A percentile compares a stretch with the other conserved stretches of the same genome.
Evolutionary conservation across 805 yeast species (phyloP).

Genomic region (Candida incommunis): DNA sequence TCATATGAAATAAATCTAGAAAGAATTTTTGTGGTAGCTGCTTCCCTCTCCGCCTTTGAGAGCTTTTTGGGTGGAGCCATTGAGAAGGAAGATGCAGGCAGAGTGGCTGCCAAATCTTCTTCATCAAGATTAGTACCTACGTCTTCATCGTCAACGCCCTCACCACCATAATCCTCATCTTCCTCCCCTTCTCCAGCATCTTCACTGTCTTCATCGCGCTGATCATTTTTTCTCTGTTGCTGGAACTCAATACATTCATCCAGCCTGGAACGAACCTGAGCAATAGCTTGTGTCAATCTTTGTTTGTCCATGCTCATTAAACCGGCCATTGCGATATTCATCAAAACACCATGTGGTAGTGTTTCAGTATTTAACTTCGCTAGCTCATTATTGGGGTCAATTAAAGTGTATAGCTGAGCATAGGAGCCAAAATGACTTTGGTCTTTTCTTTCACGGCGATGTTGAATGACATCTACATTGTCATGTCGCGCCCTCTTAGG

Average conservation of each 20-base stretch:
- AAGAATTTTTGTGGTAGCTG: constrained; percentile 9
- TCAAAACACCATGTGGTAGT: constrained; percentile 50
- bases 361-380: constrained; percentile 56
- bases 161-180: constrained; percentile 15
- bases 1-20: constrained; percentile 12
- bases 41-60: constrained; percentile 6
- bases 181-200: constrained; percentile 23
- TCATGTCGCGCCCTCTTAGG: not conserved
- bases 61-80: constrained; percentile 39
- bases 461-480: no score
- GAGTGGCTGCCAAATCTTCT: not conserved
- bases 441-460: not conserved
- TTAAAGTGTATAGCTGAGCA: constrained; percentile 52
- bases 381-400: constrained; percentile 44
- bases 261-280: constrained; percentile 47
- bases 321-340: constrained; percentile 53
- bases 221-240: constrained; percentile 1
- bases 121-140: constrained; percentile 1
- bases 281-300: constrained; percentile 48
- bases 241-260: not conserved
- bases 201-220: constrained; percentile 9
- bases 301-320: constrained; percentile 38
- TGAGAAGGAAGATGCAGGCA: constrained; percentile 28
- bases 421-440: constrained; percentile 23
- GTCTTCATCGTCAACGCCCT: constrained; percentile 8